Evolutionary conservation across 768 basidiomycete species (phyloP), one percentile per base, ranked within the genome.

Genomic region (Hirschioporus abietinus): DNA sequence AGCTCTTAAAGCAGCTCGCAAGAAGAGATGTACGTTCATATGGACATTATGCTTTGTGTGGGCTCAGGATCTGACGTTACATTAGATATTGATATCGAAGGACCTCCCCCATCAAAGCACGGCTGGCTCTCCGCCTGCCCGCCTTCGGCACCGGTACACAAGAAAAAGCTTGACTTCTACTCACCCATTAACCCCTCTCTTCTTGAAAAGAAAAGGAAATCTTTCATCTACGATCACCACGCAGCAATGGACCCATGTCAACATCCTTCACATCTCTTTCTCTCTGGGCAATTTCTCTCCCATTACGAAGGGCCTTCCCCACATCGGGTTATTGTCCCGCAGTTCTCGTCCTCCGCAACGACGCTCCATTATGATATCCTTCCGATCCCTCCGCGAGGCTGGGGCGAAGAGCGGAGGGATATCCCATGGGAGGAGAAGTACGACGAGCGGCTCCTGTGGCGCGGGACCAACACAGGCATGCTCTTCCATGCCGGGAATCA

Each of bases 381-480:
- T 34, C 77, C 82, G 3, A 80, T 84, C 0, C 78, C 78, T 12
- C 36, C 63, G 8, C 42, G 42, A 3, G 24, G 23, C 27, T 25
- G 26, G 84, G 63, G 80, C 0, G 81, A 79, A 7, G 82, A 82
- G 18, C 77, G 77, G 1, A 72, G 73, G 1, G 78, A 87, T 69
- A 86, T 91, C 74, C 83, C 88, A 9, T 94, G 88, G 85, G 83
- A 87, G 18, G 79, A 83, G 35, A 92, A 89, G 76, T 30, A 76
- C 1, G 83, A 89, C 72, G 85, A 88, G 67, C 78, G 84, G 5
- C 69, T 92, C 18, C 78, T 86, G 52, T 93, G 92, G 92, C 81
- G 92, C 57, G 92, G 92, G 2, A 84, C 84, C 58, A 90, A 86
- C 58, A 92, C 91, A 0, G 92, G 91, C 10, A 89, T 86, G 24